Percentiles rank a stretch among this genome's conserved stretches.
Conservation (phyloP, 2,329 filamentous ascomycete species). For the Aspergillus melleus region DNA sequence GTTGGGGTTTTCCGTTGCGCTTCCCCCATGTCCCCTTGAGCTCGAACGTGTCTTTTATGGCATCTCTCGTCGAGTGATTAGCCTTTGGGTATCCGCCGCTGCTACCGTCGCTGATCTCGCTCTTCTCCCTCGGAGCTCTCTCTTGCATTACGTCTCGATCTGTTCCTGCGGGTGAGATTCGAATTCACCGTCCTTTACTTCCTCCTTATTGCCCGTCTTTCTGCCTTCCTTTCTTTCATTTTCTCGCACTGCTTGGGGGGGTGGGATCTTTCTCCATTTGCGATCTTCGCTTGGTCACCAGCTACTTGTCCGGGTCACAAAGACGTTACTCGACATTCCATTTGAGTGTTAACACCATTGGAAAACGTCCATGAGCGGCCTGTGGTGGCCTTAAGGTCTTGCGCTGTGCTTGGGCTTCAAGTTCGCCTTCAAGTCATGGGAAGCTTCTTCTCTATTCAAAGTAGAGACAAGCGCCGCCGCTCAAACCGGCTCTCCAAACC, state of each 20-base stretch:
- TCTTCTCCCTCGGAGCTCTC: not conserved
- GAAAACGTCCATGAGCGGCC: slow-evolving; percentile 4
- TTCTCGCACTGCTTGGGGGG: too few species aligned
- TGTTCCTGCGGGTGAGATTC: not conserved
- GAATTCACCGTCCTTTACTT: not conserved
- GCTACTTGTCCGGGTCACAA: not conserved
- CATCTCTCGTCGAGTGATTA: not conserved
- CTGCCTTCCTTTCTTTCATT: not conserved
- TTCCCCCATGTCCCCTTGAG: slow-evolving; percentile 4
- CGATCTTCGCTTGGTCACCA: not conserved
- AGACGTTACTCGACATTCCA: not conserved
- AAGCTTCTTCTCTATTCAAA: slow-evolving; percentile 35
- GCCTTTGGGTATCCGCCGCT: not conserved
- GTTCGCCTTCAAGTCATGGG: slow-evolving; percentile 32
- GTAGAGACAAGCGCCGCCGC: slow-evolving; percentile 32
- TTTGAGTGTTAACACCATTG: not conserved
- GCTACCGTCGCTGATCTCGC: not conserved
- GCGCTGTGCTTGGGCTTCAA: slow-evolving; percentile 14
- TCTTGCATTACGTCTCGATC: not conserved
- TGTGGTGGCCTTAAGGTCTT: slow-evolving; percentile 5
- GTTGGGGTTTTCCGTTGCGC: slow-evolving; percentile 20
- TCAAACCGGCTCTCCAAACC: slow-evolving; percentile 41
- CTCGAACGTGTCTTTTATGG: slow-evolving; percentile 2
- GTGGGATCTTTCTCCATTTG: not conserved
- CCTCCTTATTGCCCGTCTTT: too few species aligned